phyloP scores from a whole-genome alignment of 2,329 filamentous ascomycete genomes.

The Penicillium crustosum region DNA sequence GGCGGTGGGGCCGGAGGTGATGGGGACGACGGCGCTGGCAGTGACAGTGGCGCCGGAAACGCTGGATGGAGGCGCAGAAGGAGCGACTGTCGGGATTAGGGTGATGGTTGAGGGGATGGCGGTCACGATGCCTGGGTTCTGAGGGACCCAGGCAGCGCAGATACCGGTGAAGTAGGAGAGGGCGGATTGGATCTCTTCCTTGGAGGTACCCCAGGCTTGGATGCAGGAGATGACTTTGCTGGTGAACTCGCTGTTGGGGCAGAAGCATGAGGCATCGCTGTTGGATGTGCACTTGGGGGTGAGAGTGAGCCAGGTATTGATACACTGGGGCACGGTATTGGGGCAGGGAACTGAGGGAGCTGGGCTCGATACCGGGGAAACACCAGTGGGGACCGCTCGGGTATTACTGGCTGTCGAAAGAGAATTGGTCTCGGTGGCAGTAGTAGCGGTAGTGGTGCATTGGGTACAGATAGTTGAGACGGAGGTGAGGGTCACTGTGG shows the following conservation, averaged over 20 bases:
- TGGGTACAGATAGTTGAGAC: slow-evolving; percentile 26
- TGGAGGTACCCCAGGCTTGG: slow-evolving; percentile 68
- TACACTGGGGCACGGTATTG: slow-evolving; percentile 75
- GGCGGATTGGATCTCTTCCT: slow-evolving; percentile 67
- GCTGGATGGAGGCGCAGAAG: slow-evolving; percentile 49
- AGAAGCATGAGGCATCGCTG: slow-evolving; percentile 82
- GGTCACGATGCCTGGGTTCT: slow-evolving; percentile 85
- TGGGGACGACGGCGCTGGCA: slow-evolving; percentile 19
- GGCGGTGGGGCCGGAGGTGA: slow-evolving; percentile 26
- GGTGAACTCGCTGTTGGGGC: slow-evolving; percentile 74
- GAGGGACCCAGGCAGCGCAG: slow-evolving; percentile 70
- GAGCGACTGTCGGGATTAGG: slow-evolving; percentile 43
- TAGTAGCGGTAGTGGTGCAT: slow-evolving; percentile 14
- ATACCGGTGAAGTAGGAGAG: slow-evolving; percentile 87
- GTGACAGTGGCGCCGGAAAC: slow-evolving; percentile 47
- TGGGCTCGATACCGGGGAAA: slow-evolving; percentile 28
- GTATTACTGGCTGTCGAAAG: slow-evolving; percentile 7
- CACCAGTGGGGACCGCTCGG: neutral
- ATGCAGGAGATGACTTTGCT: slow-evolving; percentile 79
- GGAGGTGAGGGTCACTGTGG: slow-evolving; percentile 23
- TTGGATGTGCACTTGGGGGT: slow-evolving; percentile 74
- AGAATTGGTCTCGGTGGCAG: slow-evolving; percentile 17
- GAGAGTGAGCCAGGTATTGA: slow-evolving; percentile 83
- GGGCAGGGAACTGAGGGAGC: slow-evolving; percentile 53
- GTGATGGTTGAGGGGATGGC: slow-evolving; percentile 64